Evolutionary conservation across 208 protist species (phyloP), one percentile per base, ranked within the genome.

Genomic region (Trypanosoma brucei): DNA sequence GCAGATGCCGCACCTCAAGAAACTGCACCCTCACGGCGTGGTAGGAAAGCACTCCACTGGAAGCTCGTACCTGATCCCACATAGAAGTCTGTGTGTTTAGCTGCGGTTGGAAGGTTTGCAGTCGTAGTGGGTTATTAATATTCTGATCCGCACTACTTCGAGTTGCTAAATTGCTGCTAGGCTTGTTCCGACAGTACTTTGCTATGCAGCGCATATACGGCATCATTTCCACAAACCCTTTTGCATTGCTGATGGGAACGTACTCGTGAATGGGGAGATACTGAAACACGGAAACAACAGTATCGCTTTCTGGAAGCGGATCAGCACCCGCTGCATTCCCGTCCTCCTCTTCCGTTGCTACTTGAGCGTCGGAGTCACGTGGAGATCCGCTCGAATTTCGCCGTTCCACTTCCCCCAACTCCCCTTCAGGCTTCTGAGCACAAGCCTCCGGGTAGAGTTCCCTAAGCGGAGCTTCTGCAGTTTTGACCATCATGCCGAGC

Each of bases 1-100:
- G 65, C 35, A 92, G 55, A 40, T 65, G 56, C 35, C 75, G 58
- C 45, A 92, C 77, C 68, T 87, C 80, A 33, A 88, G 49, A 55
- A 88, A 86, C 52, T 76, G 76, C 50, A 92, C 52, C 40, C 77
- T 70, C 44, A 92, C 72, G 7, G 75, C 85, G 54, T 73, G 75
- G n/a, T 59, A 51, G 11, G 72, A 55, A 44, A 74, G 62, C 40
- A 75, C 68, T 54, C 55, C 50, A 46, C 71, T 69, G 46, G 69
- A 63, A 14, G 64, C 31, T 59, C 67, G 46, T 61, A 77, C 71
- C 34, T 70, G 44, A 3, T 42, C 55, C 79, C 74, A 81, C 34
- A 78, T n/a, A 34, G 50, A 67, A 31, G n/a, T 35, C 46, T 36
- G 55, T 59, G 38, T 62, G 58, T 1, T 54, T 48, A 8, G 59